Base-by-base conservation (phyloP, 2,329 filamentous ascomycete species). In the Colletotrichum euphorbiae region DNA sequence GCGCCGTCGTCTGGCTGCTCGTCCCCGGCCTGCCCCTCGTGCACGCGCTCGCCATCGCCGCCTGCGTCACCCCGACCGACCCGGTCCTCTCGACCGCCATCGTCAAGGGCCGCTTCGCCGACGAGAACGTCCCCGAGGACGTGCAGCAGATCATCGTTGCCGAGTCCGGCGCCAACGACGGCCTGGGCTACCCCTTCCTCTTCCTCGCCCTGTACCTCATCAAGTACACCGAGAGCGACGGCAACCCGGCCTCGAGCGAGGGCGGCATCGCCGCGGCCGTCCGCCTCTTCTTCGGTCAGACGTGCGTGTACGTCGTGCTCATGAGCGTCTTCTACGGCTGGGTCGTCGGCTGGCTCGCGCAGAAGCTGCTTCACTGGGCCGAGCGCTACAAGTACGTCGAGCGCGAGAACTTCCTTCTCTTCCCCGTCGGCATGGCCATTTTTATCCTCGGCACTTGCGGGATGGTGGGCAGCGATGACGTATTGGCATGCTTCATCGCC, bases 1-100 rank as follows among this genome's bases (percentile, higher is more conserved):
- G 91, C 72, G 80, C 95, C 1, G 77, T 97, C 3, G 83, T 97
- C 48, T 97, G 90, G 89, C 91, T 79, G 0, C 79, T 97, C 69
- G 88, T 94, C 1, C 92, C 93, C 0, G 81, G 89, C 56, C 82
- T 95, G n/a, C 83, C 83, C 31, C 92, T 96, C 71, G 83, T 97
- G 2, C 91, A 96, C 71, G 92, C 94, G 0, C 83, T 97, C 9
- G 91, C 90, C 13, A 84, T 97, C 11, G 94, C 90, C 0, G 92
- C 94, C 0, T 97, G 94, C 75, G 89, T 98, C n/a, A 96, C 94
- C 2, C 94, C 94, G 0, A 97, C 94, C 0, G 94, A 98, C 74
- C 94, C 94, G 0, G 89, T 97, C 1, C 79, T 97, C 40, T 95
- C 92, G 7, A 95, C 95, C 71, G 92, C 92, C 3, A 97, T 97